Conservation (phyloP, 169 alveolate species). For the Perkinsus olseni region DNA sequence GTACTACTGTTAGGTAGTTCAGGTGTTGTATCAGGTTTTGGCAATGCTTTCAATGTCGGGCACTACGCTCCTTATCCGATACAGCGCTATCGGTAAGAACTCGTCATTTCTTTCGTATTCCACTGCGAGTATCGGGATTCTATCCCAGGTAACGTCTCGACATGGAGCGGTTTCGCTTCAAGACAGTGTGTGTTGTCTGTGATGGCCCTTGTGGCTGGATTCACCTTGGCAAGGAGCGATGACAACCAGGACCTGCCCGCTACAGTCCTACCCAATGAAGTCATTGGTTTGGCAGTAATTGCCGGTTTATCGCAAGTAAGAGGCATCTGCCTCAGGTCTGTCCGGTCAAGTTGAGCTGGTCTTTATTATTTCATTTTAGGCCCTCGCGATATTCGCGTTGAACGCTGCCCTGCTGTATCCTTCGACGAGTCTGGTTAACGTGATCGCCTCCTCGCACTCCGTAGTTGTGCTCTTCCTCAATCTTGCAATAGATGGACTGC, state of each 20-base stretch:
- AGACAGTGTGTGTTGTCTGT: not conserved
- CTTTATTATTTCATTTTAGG: not conserved
- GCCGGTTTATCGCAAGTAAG: not conserved
- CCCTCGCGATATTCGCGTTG: not conserved
- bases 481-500: not conserved
- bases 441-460: not conserved
- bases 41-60: not conserved
- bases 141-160: not conserved
- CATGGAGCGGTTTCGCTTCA: not conserved
- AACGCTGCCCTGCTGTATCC: not conserved
- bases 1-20: too few species aligned
- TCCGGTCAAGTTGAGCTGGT: not conserved
- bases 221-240: not conserved
- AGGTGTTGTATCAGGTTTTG: not conserved
- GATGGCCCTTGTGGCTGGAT: not conserved
- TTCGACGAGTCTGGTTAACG: not conserved
- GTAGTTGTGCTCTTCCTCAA: not conserved
- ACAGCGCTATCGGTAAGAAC: not conserved
- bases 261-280: conserved; percentile 3
- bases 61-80: not conserved
- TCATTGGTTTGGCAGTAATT: not conserved
- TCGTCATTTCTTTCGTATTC: not conserved
- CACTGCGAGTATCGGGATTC: not conserved
- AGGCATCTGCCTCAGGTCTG: not conserved
- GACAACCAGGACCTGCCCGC: not conserved